phyloP scores from a whole-genome alignment of 2,329 filamentous ascomycete genomes.

The Juglanconis oblonga region DNA sequence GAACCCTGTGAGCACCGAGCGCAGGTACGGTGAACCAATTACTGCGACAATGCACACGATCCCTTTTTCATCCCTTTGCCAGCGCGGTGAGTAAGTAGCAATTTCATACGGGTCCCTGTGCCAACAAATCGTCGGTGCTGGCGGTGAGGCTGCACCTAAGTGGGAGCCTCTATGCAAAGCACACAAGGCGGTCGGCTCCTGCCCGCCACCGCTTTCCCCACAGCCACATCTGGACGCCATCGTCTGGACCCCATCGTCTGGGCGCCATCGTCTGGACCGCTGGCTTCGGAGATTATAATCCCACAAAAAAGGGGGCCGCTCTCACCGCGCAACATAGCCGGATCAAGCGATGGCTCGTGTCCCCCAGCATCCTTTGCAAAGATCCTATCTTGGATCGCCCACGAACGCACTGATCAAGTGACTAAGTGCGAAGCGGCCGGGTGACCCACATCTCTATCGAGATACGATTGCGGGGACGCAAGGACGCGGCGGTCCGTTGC shows the following conservation, averaged over 20 bases:
- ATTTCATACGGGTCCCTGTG: neutral
- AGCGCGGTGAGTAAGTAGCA: neutral
- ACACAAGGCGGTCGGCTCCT: conserved; percentile 5
- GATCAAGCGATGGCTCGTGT: no score
- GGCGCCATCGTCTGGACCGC: neutral
- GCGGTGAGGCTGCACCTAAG: conserved; percentile 7
- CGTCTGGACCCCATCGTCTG: neutral
- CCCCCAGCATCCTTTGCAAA: no score
- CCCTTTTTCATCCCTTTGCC: neutral
- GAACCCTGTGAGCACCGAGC: neutral
- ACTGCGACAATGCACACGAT: neutral
- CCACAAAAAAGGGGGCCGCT: no score
- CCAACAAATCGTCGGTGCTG: neutral
- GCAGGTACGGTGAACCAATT: neutral
- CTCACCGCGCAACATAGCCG: no score
- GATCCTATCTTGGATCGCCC: no score
- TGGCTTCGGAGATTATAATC: neutral
- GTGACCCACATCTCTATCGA: neutral
- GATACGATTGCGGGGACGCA: neutral
- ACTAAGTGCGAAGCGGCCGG: neutral
- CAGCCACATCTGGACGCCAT: neutral
- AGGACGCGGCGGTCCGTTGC: neutral
- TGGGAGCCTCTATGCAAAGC: conserved; percentile 5
- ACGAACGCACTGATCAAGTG: neutral
- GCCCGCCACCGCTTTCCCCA: conserved; percentile 2